Base-by-base conservation (phyloP, 352 stramenopile species). In the Phytopythium litorale region DNA sequence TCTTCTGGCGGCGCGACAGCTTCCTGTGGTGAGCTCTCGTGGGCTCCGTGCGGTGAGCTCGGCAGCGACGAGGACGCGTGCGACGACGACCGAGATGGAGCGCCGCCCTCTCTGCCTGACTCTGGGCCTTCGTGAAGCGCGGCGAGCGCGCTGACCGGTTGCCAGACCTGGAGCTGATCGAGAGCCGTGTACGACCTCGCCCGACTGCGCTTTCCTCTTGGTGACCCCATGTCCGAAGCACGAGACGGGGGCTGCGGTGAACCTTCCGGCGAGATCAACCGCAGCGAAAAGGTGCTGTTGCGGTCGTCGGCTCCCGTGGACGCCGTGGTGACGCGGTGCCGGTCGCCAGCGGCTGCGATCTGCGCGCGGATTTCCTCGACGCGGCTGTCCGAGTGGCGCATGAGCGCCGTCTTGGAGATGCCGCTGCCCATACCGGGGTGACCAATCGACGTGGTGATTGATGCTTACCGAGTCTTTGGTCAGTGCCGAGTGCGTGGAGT, bases 351-450 rank as follows among this genome's bases (percentile, higher is more conserved):
- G 30, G 53, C 19, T 9, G 60, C 53, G 32, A 40, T 25, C 19
- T 48, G 43, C 32, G 19, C 53, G 53, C 53, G 53, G 21, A 68
- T 38, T 32, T 65, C 63, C 48, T 73, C 61, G 12, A 76, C 45
- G 48, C 73, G 59, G 46, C 71, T 81, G 52, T 71, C 68, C 3
- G 71, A 78, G 45, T 62, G 66, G 40, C 71, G 73, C 37, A 71
- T 38, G 52, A 66, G 16, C 21, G 55, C 54, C 43, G 65, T 53
- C 28, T 67, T 67, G 15, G 73, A 79, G 25, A 74, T 66, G 8
- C 73, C 70, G 30, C 71, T 70, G 32, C 73, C 73, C 73, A 81
- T 81, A 46, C 21, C n/a, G 30, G 50, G 15, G 8, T 2, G 49
- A 12, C 9, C 35, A 6, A 40, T 40, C 35, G 35, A 42, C n/a